Conservation (phyloP, 2,329 filamentous ascomycete species). For the Chaetomium sp. region DNA sequence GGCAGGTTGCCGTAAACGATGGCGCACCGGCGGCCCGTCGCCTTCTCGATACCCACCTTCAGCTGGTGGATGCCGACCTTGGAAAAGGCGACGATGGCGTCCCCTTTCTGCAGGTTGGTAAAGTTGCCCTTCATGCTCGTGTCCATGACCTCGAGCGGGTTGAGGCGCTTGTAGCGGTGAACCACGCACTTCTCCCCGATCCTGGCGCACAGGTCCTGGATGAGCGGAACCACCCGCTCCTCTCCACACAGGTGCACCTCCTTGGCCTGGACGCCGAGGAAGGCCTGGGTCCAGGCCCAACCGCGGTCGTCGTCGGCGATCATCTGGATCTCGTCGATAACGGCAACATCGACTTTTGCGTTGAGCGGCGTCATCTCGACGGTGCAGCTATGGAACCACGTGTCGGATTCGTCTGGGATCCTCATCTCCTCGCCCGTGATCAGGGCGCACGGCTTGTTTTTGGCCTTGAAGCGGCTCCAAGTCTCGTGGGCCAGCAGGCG, state of each 20-base stretch:
- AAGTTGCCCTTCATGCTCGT: constrained; percentile 66
- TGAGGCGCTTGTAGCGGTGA: constrained; percentile 82
- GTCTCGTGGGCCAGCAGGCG: constrained; percentile 90
- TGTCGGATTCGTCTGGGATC: constrained; percentile 60
- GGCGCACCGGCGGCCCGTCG: constrained; percentile 78
- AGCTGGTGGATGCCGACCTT: constrained; percentile 78
- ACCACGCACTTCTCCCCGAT: constrained; percentile 82
- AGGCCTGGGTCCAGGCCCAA: constrained; percentile 91
- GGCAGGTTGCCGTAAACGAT: constrained; percentile 92
- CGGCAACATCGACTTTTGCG: constrained; percentile 74
- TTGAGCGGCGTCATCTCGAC: constrained; percentile 80
- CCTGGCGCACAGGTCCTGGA: constrained; percentile 73
- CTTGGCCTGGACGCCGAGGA: constrained; percentile 81
- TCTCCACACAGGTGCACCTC: constrained; percentile 96
- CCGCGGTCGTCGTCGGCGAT: constrained; percentile 78
- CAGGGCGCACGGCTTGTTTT: constrained; percentile 75
- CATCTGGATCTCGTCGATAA: constrained; percentile 99
- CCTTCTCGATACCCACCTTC: constrained; percentile 73
- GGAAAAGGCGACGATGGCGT: constrained; percentile 87
- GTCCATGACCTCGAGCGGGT: constrained; percentile 68
- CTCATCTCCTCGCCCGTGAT: constrained; percentile 90
- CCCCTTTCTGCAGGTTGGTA: constrained; percentile 75
- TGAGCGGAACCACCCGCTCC: constrained; percentile 75
- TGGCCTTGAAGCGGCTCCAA: constrained; percentile 81
- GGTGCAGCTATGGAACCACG: constrained; percentile 77